phyloP scores from a whole-genome alignment of 257 asterid genomes.

The Paulownia fortunei region DNA sequence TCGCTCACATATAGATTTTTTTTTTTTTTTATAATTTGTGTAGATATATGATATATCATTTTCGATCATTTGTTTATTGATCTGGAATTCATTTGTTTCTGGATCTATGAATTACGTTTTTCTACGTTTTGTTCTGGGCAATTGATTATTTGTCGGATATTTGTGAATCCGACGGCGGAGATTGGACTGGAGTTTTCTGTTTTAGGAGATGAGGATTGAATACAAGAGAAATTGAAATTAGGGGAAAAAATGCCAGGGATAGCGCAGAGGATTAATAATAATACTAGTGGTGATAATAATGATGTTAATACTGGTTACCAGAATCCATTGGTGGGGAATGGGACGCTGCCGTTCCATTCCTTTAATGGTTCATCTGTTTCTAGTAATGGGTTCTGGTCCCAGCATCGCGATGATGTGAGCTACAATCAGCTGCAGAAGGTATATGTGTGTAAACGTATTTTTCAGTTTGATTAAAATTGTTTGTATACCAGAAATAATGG shows the following conservation, averaged over 20 bases:
- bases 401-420: conserved; percentile 69
- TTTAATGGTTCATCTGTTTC: conserved; percentile 49
- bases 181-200: conserved; percentile 32
- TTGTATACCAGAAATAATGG: conserved; percentile 11
- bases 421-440: conserved; percentile 92
- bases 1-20: conserved; percentile 15
- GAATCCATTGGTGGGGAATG: conserved; percentile 49
- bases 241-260: conserved; percentile 77
- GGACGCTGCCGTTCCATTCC: conserved; percentile 44
- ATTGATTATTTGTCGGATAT: conserved; percentile 30
- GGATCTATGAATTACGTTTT: conserved; percentile 45
- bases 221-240: conserved; percentile 42
- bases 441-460: conserved; percentile 18
- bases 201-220: conserved; percentile 53
- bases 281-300: conserved; percentile 32
- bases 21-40: conserved; percentile 1
- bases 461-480: conserved; percentile 23
- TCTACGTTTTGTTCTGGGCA: conserved; percentile 25
- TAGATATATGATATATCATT: conserved; percentile 20
- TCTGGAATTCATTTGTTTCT: conserved; percentile 37
- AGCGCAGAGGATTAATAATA: conserved; percentile 56
- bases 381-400: conserved; percentile 81
- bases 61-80: conserved; percentile 39
- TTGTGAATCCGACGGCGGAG: conserved; percentile 44
- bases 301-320: conserved; percentile 35